phyloP scores from a whole-genome alignment of 2,329 filamentous ascomycete genomes.

The Colletotrichum trifolii region DNA sequence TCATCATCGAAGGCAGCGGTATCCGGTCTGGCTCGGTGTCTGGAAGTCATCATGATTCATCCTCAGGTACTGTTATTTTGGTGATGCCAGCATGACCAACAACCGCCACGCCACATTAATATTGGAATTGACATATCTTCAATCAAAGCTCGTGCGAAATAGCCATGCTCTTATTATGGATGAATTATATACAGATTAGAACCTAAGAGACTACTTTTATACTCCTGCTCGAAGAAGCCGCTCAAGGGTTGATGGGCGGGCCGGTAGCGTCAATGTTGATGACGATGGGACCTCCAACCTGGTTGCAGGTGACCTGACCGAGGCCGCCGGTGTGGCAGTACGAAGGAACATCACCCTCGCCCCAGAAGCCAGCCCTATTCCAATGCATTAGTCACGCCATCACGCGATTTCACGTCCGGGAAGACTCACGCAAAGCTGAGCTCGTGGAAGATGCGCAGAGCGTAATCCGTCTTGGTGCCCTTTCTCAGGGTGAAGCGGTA shows the following conservation, averaged over 20 bases:
- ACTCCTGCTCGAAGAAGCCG: neutral
- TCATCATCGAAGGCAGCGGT: too few species aligned
- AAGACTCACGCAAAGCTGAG: slow-evolving; percentile 39
- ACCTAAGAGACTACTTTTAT: too few species aligned
- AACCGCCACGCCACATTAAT: too few species aligned
- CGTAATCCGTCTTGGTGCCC: slow-evolving; percentile 36
- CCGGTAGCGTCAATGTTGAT: slow-evolving; percentile 29
- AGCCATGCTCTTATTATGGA: too few species aligned
- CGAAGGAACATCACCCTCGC: slow-evolving; percentile 37
- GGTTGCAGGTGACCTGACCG: slow-evolving; percentile 38
- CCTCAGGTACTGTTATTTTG: too few species aligned
- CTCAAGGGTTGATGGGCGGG: slow-evolving; percentile 19
- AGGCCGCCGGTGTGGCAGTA: slow-evolving; percentile 39
- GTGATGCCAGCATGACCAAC: too few species aligned
- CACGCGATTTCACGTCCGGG: neutral
- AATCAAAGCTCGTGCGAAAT: too few species aligned
- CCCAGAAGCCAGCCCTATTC: slow-evolving; percentile 37
- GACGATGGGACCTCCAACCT: slow-evolving; percentile 36
- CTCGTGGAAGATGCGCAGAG: slow-evolving; percentile 41
- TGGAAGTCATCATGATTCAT: too few species aligned
- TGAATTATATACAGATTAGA: too few species aligned
- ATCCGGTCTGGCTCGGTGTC: too few species aligned
- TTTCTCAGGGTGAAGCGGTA: slow-evolving; percentile 43
- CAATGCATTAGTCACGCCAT: neutral
- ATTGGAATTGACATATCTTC: too few species aligned